phyloP scores from a whole-genome alignment of 208 protist genomes.

The Leishmania tarentolae region DNA sequence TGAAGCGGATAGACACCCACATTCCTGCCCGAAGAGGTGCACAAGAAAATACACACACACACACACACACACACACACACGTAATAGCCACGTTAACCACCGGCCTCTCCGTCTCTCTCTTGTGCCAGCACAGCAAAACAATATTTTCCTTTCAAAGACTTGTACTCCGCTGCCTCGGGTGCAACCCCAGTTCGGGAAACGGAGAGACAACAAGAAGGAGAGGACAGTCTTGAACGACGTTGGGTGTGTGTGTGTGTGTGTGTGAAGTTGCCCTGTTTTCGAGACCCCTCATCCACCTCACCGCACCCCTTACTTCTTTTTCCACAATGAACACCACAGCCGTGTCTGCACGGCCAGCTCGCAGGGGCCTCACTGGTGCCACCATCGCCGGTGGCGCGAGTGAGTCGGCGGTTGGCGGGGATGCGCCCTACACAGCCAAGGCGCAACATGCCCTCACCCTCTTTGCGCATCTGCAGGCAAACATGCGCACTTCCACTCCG shows the following conservation, averaged over 20 bases:
- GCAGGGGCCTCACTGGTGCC: background rate
- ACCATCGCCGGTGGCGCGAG: background rate
- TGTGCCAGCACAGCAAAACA: background rate
- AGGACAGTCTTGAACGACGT: background rate
- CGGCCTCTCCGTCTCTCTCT: background rate
- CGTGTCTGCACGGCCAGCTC: background rate
- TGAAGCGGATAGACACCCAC: background rate
- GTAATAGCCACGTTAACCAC: background rate
- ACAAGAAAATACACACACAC: background rate
- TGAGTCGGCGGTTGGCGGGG: slow-evolving; percentile 6
- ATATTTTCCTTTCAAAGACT: background rate
- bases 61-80: too few species aligned
- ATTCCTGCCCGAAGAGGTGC: background rate
- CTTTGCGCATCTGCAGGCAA: slow-evolving; percentile 19
- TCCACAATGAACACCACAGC: background rate
- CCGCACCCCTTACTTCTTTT: background rate
- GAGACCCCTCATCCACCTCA: background rate
- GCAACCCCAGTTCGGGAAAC: background rate
- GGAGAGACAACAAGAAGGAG: background rate
- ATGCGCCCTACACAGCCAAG: slow-evolving; percentile 24
- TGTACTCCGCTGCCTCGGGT: background rate
- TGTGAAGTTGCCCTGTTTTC: background rate
- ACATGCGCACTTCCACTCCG: slow-evolving; percentile 6
- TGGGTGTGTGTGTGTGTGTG: background rate
- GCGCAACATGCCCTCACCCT: slow-evolving; percentile 27